phyloP scores from a whole-genome alignment of 106 monocot species.

The Platanthera zijinensis region DNA sequence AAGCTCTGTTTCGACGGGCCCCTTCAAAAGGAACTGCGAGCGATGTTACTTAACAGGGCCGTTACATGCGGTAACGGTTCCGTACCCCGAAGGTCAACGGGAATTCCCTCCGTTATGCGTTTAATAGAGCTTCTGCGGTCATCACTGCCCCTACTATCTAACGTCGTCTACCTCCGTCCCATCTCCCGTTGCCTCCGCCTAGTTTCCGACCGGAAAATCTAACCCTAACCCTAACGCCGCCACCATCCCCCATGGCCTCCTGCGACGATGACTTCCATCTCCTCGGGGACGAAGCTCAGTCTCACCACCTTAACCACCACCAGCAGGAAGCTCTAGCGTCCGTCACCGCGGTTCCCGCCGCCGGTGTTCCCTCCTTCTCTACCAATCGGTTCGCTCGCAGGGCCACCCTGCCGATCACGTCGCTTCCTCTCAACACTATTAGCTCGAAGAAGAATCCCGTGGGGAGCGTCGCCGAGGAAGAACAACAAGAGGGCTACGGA shows the following conservation, averaged over 20 bases:
- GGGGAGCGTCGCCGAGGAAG: neutral
- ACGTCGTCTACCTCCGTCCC: constrained; percentile 58
- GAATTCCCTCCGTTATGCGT: constrained; percentile 13
- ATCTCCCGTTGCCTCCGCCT: constrained; percentile 11
- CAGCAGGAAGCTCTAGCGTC: constrained; percentile 16
- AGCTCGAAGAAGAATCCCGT: constrained; percentile 11
- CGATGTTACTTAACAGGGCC: constrained; percentile 18
- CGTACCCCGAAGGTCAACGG: constrained; percentile 10
- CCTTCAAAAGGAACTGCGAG: neutral
- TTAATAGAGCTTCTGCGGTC: neutral
- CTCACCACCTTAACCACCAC: constrained; percentile 13
- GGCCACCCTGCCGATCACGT: constrained; percentile 3
- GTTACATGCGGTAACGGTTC: constrained; percentile 13
- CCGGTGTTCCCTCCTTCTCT: constrained; percentile 4
- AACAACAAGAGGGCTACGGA: constrained; percentile 20
- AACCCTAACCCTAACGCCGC: constrained; percentile 68
- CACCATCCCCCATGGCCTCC: constrained; percentile 39
- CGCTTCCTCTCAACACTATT: constrained; percentile 14
- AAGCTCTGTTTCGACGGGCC: neutral
- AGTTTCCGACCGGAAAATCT: constrained; percentile 7
- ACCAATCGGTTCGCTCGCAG: constrained; percentile 6
- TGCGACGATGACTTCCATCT: constrained; percentile 70
- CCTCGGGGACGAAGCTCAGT: constrained; percentile 47
- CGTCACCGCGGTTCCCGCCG: constrained; percentile 10
- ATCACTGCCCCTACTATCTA: constrained; percentile 10